Percentiles rank a stretch among this genome's conserved stretches.
Evolutionary conservation across 441 rosid species (phyloP).

Genomic region (Melastoma candidum): DNA sequence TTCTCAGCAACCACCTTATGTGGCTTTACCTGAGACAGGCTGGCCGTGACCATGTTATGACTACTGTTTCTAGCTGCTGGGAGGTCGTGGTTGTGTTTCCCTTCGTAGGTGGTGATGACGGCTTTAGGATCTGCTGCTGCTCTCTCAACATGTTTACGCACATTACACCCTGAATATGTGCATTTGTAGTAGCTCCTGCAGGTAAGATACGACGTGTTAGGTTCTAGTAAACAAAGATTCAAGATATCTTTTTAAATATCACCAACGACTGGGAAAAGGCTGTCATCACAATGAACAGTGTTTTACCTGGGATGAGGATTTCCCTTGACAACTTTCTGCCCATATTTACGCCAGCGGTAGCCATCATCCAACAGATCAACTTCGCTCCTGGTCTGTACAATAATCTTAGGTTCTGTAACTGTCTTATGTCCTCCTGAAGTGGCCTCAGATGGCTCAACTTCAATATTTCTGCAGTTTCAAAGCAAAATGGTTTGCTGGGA

Average conservation of each 20-base stretch:
- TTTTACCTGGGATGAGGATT: slow-evolving; percentile 53
- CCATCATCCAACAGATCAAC: slow-evolving; percentile 69
- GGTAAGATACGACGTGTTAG: neutral
- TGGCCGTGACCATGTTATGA: slow-evolving; percentile 17
- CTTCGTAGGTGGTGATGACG: slow-evolving; percentile 61
- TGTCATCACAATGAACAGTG: neutral
- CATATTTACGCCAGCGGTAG: slow-evolving; percentile 62
- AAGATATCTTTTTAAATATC: neutral
- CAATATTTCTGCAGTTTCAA: slow-evolving; percentile 32
- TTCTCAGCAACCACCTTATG: slow-evolving; percentile 28
- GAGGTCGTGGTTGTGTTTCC: slow-evolving; percentile 53
- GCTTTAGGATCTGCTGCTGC: slow-evolving; percentile 55
- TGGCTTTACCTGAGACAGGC: slow-evolving; percentile 14
- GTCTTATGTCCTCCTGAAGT: slow-evolving; percentile 32
- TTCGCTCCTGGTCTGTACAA: slow-evolving; percentile 64
- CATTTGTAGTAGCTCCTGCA: slow-evolving; percentile 68
- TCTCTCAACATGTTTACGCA: slow-evolving; percentile 64
- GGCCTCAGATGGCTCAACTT: slow-evolving; percentile 20
- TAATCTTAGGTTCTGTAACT: slow-evolving; percentile 45
- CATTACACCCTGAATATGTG: slow-evolving; percentile 46
- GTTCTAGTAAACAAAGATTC: neutral
- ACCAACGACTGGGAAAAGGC: slow-evolving; percentile 11
- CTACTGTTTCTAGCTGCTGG: slow-evolving; percentile 45
- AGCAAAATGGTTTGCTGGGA: slow-evolving; percentile 4
- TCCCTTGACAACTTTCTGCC: slow-evolving; percentile 69